These are phyloP conservation scores for Candida labiduridarum DNA, from an alignment of 1,139 yeast genomes.

Conservation along the genomic window DNA sequence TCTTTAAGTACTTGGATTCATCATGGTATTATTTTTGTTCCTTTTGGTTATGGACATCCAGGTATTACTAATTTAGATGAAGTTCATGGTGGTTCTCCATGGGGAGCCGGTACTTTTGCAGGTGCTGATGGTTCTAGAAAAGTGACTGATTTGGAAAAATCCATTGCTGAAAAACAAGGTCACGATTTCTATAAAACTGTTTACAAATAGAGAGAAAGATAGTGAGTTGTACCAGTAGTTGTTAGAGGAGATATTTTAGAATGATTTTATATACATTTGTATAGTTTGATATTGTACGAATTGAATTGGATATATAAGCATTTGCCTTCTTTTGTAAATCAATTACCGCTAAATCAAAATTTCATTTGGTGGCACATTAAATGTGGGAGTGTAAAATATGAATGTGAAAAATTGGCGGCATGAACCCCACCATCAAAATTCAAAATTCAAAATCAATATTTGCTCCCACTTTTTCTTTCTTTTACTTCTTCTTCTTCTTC, in stretches of 20 bases:
- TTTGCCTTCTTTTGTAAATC: background rate
- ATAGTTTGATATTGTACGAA: constrained; percentile 2
- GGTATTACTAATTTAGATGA: constrained; percentile 31
- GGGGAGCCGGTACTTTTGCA: constrained; percentile 47
- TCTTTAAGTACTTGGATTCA: constrained; percentile 36
- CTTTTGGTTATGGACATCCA: constrained; percentile 39
- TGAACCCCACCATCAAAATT: too few relatives aligned
- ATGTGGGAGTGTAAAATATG: background rate
- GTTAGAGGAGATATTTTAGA: background rate
- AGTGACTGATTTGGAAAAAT: constrained; percentile 36
- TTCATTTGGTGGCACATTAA: background rate
- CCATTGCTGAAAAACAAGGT: constrained; percentile 38
- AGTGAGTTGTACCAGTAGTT: too few relatives aligned
- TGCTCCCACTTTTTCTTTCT: too few relatives aligned
- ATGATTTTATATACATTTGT: background rate
- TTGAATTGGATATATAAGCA: background rate
- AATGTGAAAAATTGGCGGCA: background rate
- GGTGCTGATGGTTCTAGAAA: constrained; percentile 40
- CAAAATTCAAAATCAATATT: too few relatives aligned
- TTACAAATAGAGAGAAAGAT: background rate
- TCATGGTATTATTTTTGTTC: constrained; percentile 41
- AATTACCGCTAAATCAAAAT: background rate
- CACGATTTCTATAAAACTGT: constrained; percentile 24
- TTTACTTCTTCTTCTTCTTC: background rate
- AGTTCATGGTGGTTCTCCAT: constrained; percentile 43